Evolutionary conservation across 805 yeast species (phyloP), one percentile per base, ranked within the genome.

Genomic region (Candida maesae): DNA sequence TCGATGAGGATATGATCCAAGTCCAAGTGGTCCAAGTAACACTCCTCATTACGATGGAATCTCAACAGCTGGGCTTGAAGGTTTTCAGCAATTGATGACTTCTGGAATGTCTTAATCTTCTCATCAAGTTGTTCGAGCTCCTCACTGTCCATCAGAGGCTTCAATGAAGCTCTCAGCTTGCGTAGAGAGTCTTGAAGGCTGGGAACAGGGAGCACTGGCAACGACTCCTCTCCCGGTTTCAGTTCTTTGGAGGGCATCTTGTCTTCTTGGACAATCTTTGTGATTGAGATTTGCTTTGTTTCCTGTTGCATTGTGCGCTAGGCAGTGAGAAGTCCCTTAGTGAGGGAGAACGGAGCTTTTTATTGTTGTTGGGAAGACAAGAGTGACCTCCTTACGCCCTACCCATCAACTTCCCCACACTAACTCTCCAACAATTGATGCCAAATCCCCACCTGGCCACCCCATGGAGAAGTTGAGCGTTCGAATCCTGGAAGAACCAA

Each of bases 121-220:
- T 59, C 55, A 4, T 66, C 51, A n/a, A 82, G 55, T 5, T 65
- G 64, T 3, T 53, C 49, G 48, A 81, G 56, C 4, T 65, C 64
- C 3, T 53, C 51, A 2, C 73, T 79, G 16, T 75, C 61, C 17
- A 81, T 60, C 39, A 84, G 58, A 0, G 91, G 91, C 51, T 76
- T 71, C 25, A 84, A 51, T 0, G 87, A 77, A 5, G 65, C 62
- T 23, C 78, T 61, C 12, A 82, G 59, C 52, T 80, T 82, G 17
- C 59, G 60, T 13, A 78, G 61, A 0, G 89, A 78, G 3, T 70
- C 52, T 2, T 60, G 43, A 5, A 83, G 53, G 11, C 67, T 61
- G 0, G 95, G 91, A 12, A 84, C 74, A 0, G 89, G 89, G 17
- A 84, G 64, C 26, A 59, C 60, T 1, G 88, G 86, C 16, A 83